Evolutionary conservation across 2,329 filamentous ascomycete species (phyloP), one percentile per base, ranked within the genome.

Genomic region (Penicillium corylophilum): DNA sequence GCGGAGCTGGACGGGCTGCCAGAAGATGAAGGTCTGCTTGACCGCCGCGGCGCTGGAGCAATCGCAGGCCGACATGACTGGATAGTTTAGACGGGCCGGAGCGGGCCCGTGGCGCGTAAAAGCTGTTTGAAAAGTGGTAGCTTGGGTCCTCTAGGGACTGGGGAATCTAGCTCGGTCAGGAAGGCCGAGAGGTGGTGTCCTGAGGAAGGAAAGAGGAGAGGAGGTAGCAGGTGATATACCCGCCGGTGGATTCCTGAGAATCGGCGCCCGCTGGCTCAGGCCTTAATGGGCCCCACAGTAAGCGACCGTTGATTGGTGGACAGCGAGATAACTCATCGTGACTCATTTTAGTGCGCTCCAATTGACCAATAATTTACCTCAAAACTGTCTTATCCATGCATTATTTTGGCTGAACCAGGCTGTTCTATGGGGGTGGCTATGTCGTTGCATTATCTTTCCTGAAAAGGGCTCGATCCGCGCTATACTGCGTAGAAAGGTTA

Each of bases 81-180:
- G 61, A 63, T 63, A n/a, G 49, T 57, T 61, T 55, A 56, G 49
- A 47, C 56, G 61, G 61, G 61, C 54, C 61, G 56, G 53, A 56
- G 61, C 60, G 59, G 61, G 61, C 61, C 61, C 61, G 57, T 50
- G 50, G 54, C 57, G 59, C 57, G 51, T 28, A 47, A 22, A 38
- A 38, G 29, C 16, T 35, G 36, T 42, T 3, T 41, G 5, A 33
- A 36, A 44, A 26, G 43, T 28, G n/a, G 22, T n/a, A 18, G 15
- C 15, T 8, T 22, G 24, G 9, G 45, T 41, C 54, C 48, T 39
- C 48, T 15, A 10, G 33, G 31, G 47, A 49, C 44, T 50, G 46
- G 24, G 36, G 42, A 33, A 36, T 20, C 36, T 9, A 23, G 48
- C 54, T 63, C 55, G 48, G 49, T 59, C 55, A 45, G 39, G 36